Base-by-base conservation (phyloP, 2,329 filamentous ascomycete species). In the Penicillium glabrum region DNA sequence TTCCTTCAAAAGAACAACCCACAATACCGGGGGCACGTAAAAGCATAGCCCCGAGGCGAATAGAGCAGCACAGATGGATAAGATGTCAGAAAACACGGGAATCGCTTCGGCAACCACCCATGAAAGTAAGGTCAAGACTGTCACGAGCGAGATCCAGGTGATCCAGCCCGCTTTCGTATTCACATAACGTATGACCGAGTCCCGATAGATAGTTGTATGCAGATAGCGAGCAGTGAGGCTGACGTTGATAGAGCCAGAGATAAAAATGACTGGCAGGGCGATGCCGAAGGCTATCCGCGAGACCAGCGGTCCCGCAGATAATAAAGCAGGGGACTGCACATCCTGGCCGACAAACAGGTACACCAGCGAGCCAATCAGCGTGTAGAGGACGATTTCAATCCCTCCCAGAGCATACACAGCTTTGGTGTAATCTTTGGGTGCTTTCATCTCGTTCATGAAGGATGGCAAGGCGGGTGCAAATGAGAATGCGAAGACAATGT, bases 31-130 rank as follows among this genome's bases (percentile, higher is more conserved):
- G 2, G 59, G 59, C 14, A 61, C 31, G 31, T 61, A 61, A 31
- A 61, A 59, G 3, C 53, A 61, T 21, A 61, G 46, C 1, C 59
- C 59, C 0, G 59, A 61, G 6, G 54, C 49, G 14, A 61, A 51
- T 19, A 57, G 43, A 11, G 59, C 43, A 10, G 57, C 53, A 19
- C 39, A 53, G 41, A 61, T 61, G 8, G 63, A 63, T 4, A 66
- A 39, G 11, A 65, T 51, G 16, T 65, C 52, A 1, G 59, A 60
- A 53, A 66, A 66, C 16, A 66, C 54, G 0, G 63, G 63, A 19
- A 66, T 63, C 1, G 58, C 56, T 37, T 66, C 63, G 3, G 63
- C 62, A 39, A 66, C 54, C 1, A 66, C 53, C 63, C 63, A 66
- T 1, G 60, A 57, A 6, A 63, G 13, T 9, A 57, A 10, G 1